Percentiles rank a stretch among this genome's conserved stretches.
Conservation (phyloP, 148 eudicot species). For the Drosera capensis region DNA sequence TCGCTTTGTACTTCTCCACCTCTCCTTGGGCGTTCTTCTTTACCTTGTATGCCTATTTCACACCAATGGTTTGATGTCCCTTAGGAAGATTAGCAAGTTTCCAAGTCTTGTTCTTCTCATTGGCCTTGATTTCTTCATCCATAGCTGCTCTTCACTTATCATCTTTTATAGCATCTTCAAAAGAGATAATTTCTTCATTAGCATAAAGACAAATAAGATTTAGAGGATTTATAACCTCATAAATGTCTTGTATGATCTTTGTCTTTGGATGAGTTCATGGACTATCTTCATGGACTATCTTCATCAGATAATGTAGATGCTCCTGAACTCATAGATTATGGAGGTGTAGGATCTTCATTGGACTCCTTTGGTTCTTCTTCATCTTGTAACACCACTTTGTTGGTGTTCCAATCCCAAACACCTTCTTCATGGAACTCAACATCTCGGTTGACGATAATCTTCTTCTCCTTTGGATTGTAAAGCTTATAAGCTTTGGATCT, state of each 20-base stretch:
- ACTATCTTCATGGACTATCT: too few relatives aligned
- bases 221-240: background rate
- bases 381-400: background rate
- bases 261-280: too few relatives aligned
- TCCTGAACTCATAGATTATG: background rate
- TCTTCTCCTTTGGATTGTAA: background rate
- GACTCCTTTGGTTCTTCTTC: background rate
- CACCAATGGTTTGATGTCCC: background rate
- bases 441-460: background rate
- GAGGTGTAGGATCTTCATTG: background rate
- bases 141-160: background rate
- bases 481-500: background rate
- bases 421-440: background rate
- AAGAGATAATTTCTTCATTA: background rate
- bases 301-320: too few relatives aligned
- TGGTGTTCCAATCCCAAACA: background rate
- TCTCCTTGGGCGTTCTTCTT: background rate
- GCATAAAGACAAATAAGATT: too few relatives aligned
- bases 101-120: slow-evolving; percentile 1
- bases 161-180: background rate
- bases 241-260: background rate
- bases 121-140: background rate
- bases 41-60: background rate
- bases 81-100: background rate
- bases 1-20: slow-evolving; percentile 2